Evolutionary conservation across 345 rosid species (phyloP), one percentile per base, ranked within the genome.

Genomic region (Gossypium rotundifolium): DNA sequence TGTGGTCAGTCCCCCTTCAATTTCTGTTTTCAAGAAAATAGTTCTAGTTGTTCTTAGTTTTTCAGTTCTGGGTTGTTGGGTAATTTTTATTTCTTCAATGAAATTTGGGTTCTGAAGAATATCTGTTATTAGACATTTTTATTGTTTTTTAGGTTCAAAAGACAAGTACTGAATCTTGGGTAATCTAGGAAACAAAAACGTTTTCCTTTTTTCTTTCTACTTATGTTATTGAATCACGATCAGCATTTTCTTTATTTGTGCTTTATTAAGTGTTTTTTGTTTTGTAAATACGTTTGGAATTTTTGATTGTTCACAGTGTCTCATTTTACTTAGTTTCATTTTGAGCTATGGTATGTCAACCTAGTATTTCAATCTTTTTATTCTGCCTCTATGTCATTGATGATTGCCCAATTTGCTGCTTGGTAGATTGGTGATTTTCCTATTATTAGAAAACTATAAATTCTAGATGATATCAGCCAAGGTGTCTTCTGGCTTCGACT

Each of bases 1-100:
- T 29, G 96, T 89, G 94, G 99, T 94, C 69, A 71, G 77, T 53
- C 9, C 20, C 20, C 46, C 44, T 18, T 59, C 57, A 8, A 25
- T 45, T 11, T 44, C 17, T 18, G 2, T 27, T 61, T 59, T 22
- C 5, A 10, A 22, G 10, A 7, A 14, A 25, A 14, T 23, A 13
- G 7, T 6, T 69, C 4, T 4, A 25, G 11, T 70, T 70, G 42
- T 67, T 68, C 0, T 9, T 0, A 67, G 5, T 67, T 25, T 4
- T 9, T 49, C 9, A 6, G 51, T 69, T 69, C 45, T 69, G 45
- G 59, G 59, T 29, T 42, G 5, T 44, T 22, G 48, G 49, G 57
- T 48, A 10, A 11, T 64, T 46, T 54, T 59, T 13, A 29, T 11
- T 20, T 72, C n/a, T 23, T 25, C 55, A 52, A 48, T 29, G 44